Percentiles rank a stretch among this genome's conserved stretches.
These are phyloP conservation scores for Phytophthora capsici DNA, from an alignment of 352 stramenopile genomes.

Conservation along the genomic window DNA sequence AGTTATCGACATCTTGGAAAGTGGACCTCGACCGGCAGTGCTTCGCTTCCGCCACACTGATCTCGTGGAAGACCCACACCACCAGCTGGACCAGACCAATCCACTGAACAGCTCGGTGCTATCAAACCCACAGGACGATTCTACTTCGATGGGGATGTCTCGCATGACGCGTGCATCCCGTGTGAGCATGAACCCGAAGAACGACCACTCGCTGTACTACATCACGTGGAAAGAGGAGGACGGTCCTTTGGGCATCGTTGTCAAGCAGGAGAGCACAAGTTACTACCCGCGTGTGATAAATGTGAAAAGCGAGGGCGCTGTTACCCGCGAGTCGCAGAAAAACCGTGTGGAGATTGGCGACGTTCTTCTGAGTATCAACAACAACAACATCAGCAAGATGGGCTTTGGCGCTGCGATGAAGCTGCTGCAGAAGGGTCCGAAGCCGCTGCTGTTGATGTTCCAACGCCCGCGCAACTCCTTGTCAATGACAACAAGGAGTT, in stretches of 20 bases:
- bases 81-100: conserved; percentile 33
- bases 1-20: conserved; percentile 88
- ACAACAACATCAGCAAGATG: conserved; percentile 93
- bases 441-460: conserved; percentile 89
- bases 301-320: conserved; percentile 87
- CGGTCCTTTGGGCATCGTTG: conserved; percentile 83
- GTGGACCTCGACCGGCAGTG: conserved; percentile 74
- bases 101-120: conserved; percentile 33
- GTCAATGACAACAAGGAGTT: conserved; percentile 39
- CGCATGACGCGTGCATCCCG: conserved; percentile 72
- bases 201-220: conserved; percentile 88
- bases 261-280: conserved; percentile 87
- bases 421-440: conserved; percentile 84
- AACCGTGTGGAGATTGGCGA: conserved; percentile 86
- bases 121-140: conserved; percentile 79
- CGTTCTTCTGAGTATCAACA: conserved; percentile 88
- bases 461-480: conserved; percentile 63
- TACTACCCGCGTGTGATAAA: conserved; percentile 90
- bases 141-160: conserved; percentile 66
- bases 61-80: conserved; percentile 56
- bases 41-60: conserved; percentile 86
- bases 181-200: conserved; percentile 83
- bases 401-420: conserved; percentile 88
- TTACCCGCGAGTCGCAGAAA: conserved; percentile 81
- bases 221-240: conserved; percentile 92